Evolutionary conservation across 495 filamentous ascomycete genomes (phyloP), one percentile per base, ranked within the genome.

Genomic region (Lepidopterella palustris): DNA sequence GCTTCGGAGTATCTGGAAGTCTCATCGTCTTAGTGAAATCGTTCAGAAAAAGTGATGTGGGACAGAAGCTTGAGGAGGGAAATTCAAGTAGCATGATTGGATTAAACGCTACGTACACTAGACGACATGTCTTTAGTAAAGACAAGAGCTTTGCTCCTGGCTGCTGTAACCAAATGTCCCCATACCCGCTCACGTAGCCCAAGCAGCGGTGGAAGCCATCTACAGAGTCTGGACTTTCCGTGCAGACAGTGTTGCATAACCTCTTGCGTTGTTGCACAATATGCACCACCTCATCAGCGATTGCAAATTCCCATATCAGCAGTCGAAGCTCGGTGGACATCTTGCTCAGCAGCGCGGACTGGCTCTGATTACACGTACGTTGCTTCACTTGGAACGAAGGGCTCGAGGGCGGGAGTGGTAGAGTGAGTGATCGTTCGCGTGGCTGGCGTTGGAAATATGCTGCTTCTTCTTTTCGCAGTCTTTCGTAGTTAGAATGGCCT

Each of bases 251-350:
- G 47, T 50, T 50, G 47, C 18, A 24, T 25, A 50, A 24, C 47
- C 24, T 24, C 5, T 50, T 50, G 21, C 25, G 21, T 24, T 50
- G 13, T 24, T 50, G 47, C 15, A 27, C 15, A 15, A 50, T 50
- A 26, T 50, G 47, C n/a, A 50, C 25, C 47, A 15, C 15, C 8
- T 25, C 26, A 24, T 50, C 47, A 5, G 47, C 24, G 26, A 50
- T 25, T 27, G 20, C 47, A 24, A 25, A 50, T 25, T 50, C 47
- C 47, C 47, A 50, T 50, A 50, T 50, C 26, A 50, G 23, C 47
- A 25, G 8, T 25, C 47, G 21, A 6, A 50, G 23, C 24, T 50
- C 47, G 5, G 47, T 27, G 5, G 47, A 27, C 2, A 50, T 18
- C 47, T 50, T 50, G 47, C 5, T 50, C 1, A 50, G 15, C 18